Evolutionary conservation across 2,329 filamentous ascomycete species (phyloP).

Genomic region (Beauveria sp.): DNA sequence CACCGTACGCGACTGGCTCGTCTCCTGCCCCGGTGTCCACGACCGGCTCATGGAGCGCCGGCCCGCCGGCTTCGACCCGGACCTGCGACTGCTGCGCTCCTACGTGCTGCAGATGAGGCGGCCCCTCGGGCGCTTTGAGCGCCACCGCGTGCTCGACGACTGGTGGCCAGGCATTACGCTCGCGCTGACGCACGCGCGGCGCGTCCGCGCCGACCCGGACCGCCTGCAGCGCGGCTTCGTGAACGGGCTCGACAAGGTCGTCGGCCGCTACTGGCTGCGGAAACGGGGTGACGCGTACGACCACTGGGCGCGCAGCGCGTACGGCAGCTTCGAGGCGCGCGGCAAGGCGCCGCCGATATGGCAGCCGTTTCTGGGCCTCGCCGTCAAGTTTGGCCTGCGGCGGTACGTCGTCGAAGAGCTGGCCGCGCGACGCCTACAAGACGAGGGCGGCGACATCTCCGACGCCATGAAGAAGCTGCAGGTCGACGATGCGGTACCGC

Average conservation of each 20-base stretch:
- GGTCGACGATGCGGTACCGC: constrained; percentile 18
- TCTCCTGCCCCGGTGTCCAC: constrained; percentile 18
- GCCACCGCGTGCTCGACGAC: constrained; percentile 29
- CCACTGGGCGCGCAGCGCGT: constrained; percentile 26
- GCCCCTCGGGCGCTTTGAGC: constrained; percentile 26
- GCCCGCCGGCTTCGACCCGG: constrained; percentile 20
- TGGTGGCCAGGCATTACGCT: constrained; percentile 31
- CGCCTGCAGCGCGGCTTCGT: constrained; percentile 15
- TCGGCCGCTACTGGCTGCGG: constrained; percentile 25
- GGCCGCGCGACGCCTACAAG: background rate
- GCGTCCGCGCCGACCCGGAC: constrained; percentile 17
- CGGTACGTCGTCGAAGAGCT: constrained; percentile 21
- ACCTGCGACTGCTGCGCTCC: constrained; percentile 25
- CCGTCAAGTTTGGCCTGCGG: constrained; percentile 25
- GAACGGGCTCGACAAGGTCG: constrained; percentile 21
- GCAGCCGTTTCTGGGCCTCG: constrained; percentile 24
- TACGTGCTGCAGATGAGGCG: constrained; percentile 26
- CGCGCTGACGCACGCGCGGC: constrained; percentile 28
- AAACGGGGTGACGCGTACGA: constrained; percentile 21
- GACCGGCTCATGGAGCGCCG: constrained; percentile 11
- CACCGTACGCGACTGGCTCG: constrained; percentile 27
- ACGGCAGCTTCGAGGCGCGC: constrained; percentile 25
- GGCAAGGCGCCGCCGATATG: constrained; percentile 22
- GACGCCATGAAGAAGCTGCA: background rate
- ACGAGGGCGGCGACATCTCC: background rate